phyloP scores from a whole-genome alignment of 1,139 yeast species.

The Scheffersomyces insectosa region DNA sequence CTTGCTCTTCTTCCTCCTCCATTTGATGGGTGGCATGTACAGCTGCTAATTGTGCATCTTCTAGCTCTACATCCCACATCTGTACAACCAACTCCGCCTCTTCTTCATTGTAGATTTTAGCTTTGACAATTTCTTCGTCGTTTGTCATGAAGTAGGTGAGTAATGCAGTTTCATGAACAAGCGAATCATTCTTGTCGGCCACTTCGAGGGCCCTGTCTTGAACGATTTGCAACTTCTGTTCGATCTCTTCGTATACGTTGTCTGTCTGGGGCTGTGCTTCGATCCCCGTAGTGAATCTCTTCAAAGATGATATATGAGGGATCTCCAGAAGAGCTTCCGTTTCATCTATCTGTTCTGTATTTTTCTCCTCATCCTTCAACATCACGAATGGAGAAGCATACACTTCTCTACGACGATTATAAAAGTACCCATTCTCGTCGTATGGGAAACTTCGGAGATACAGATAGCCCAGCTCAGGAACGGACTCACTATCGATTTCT shows the following conservation, averaged over 20 bases:
- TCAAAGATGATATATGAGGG: constrained; percentile 2
- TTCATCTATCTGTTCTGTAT: neutral
- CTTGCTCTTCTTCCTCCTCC: neutral
- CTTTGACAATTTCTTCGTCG: constrained; percentile 4
- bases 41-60: constrained; percentile 4
- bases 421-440: neutral
- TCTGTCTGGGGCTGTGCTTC: too few relatives aligned
- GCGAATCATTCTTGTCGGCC: constrained; percentile 18
- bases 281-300: too few relatives aligned
- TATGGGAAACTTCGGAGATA: too few relatives aligned
- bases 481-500: neutral
- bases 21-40: too few relatives aligned
- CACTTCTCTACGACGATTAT: neutral
- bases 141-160: constrained; percentile 11
- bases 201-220: constrained; percentile 18
- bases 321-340: constrained; percentile 4
- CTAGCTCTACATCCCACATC: constrained; percentile 11
- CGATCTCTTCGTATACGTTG: constrained; percentile 7
- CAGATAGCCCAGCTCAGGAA: too few relatives aligned
- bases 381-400: neutral
- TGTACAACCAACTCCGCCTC: constrained; percentile 14
- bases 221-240: constrained; percentile 8
- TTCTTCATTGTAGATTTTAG: constrained; percentile 6
- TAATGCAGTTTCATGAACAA: constrained; percentile 24
- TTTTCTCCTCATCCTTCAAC: neutral